These are phyloP conservation scores for Hibiscus mutabilis DNA, from an alignment of 345 rosid species.

Conservation along the genomic window DNA sequence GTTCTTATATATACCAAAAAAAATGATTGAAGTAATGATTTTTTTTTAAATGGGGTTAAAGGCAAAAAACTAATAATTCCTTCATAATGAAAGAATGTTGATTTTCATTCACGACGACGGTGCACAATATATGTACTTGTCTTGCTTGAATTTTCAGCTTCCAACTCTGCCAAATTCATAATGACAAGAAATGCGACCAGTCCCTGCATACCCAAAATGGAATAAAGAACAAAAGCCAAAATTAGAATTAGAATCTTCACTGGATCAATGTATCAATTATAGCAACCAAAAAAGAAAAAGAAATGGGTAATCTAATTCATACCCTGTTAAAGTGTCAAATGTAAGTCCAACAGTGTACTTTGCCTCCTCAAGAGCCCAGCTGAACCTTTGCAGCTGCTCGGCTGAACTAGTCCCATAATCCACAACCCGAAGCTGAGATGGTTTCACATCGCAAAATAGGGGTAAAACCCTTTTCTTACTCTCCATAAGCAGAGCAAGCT, in stretches of 20 bases:
- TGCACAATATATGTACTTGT: constrained; percentile 16
- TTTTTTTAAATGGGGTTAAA: background rate
- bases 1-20: background rate
- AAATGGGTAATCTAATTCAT: constrained; percentile 4
- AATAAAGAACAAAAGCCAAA: background rate
- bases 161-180: constrained; percentile 52
- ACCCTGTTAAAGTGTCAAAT: constrained; percentile 70
- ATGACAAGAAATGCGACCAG: constrained; percentile 77
- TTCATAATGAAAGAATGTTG: too few relatives aligned
- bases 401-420: constrained; percentile 28
- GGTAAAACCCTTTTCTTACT: constrained; percentile 64
- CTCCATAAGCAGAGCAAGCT: constrained; percentile 66
- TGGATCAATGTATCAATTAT: background rate
- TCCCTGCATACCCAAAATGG: constrained; percentile 32
- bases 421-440: constrained; percentile 54
- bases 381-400: constrained; percentile 37
- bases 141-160: constrained; percentile 24
- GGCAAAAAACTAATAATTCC: too few relatives aligned
- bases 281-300: background rate
- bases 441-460: constrained; percentile 74
- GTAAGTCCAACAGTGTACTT: constrained; percentile 78
- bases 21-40: background rate
- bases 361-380: constrained; percentile 58
- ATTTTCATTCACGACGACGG: constrained; percentile 4
- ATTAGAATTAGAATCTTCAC: background rate